phyloP scores from a whole-genome alignment of 441 rosid genomes.

The Pelargonium cotyledonis region DNA sequence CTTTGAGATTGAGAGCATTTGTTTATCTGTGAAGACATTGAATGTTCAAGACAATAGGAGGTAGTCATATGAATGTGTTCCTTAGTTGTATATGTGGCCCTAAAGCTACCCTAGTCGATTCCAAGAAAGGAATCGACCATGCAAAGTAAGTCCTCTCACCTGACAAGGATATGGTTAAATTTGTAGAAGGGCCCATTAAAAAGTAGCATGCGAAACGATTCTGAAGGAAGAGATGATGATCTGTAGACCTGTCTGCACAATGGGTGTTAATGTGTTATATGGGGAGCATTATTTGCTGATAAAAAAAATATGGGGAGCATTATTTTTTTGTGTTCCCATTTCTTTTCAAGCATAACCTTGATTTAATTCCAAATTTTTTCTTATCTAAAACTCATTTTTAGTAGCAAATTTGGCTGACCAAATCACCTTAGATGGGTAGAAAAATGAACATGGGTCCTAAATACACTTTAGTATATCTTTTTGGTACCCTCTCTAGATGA shows the following conservation, averaged over 20 bases:
- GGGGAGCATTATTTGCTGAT: too few relatives aligned
- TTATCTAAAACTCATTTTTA: neutral
- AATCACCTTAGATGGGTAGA: neutral
- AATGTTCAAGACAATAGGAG: neutral
- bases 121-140: neutral
- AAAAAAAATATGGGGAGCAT: neutral
- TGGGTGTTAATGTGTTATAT: too few relatives aligned
- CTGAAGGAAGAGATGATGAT: neutral
- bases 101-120: neutral
- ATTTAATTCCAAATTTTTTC: neutral
- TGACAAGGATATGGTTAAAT: slow-evolving; percentile 1
- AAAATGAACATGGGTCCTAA: neutral
- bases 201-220: neutral
- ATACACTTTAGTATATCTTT: neutral
- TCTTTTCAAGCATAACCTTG: neutral
- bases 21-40: neutral
- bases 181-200: neutral
- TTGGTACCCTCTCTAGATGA: neutral
- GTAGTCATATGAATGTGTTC: neutral
- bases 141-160: neutral
- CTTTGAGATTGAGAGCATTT: too few relatives aligned
- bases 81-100: neutral
- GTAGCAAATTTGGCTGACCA: neutral
- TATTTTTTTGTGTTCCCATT: neutral
- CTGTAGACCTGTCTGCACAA: too few relatives aligned